phyloP scores from a whole-genome alignment of 305 asterid species.

The Rubia occidens region DNA sequence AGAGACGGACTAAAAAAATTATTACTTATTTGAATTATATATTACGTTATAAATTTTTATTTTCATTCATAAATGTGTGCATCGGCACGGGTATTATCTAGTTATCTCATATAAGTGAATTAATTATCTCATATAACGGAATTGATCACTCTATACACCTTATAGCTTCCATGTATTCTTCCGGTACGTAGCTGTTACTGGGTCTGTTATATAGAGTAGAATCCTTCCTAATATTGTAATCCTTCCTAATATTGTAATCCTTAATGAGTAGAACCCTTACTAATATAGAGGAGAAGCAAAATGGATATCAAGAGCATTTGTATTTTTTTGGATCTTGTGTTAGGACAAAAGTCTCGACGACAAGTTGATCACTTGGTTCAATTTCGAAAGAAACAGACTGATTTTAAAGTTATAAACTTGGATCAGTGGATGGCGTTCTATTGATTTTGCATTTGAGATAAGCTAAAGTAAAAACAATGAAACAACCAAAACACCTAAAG shows the following conservation, averaged over 20 bases:
- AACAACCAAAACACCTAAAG: no score
- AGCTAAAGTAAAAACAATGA: no score
- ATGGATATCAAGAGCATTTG: conserved; percentile 77
- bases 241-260: background rate
- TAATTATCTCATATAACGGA: no score
- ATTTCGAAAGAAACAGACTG: conserved; percentile 57
- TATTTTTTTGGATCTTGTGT: conserved; percentile 55
- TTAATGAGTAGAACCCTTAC: no score
- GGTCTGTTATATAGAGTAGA: conserved; percentile 19
- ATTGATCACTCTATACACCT: no score
- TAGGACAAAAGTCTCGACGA: conserved; percentile 40
- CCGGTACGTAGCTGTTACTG: conserved; percentile 35
- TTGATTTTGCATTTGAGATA: conserved; percentile 40
- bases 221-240: background rate
- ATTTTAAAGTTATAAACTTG: conserved; percentile 70
- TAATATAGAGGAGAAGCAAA: conserved; percentile 70
- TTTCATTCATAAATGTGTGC: no score
- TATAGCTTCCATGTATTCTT: no score
- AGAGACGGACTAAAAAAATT: no score
- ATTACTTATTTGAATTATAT: no score
- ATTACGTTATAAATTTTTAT: no score
- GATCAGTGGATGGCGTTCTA: conserved; percentile 90
- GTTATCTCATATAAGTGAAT: no score
- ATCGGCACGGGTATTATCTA: no score
- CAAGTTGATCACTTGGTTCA: conserved; percentile 53